Evolutionary conservation across 768 basidiomycete species (phyloP), one percentile per base, ranked within the genome.

Genomic region (Trametes villosa): DNA sequence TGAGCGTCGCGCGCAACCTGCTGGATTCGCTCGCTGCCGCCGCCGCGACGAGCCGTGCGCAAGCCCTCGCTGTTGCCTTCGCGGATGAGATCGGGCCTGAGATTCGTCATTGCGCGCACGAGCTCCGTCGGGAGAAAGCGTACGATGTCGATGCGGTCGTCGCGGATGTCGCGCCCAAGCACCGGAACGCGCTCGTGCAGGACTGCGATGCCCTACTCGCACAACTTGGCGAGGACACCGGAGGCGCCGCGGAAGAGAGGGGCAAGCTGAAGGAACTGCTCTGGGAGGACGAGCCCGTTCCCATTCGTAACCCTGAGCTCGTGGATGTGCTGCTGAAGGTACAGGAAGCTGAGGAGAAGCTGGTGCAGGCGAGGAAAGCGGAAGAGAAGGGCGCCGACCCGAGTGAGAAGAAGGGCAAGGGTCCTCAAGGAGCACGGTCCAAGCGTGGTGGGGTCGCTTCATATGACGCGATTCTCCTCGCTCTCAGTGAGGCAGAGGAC

Each of bases 31-130:
- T 96, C 36, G 84, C 88, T 0, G 75, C 74, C 11, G 69, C 78
- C 3, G 90, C 91, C 0, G 71, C 72, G n/a, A 89, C 88, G 17
- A 92, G 89, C 68, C 80, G 87, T 34, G 93, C 94, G 49, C 93
- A 96, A 74, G 96, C 96, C 1, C 81, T 98, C 9, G 91, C 93
- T 5, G 83, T 85, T 9, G 80, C 92, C 30, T 91, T 92, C 69
- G 83, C 88, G 6, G 96, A 98, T 69, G 89, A 91, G 67, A 85
- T 96, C 53, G 88, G 91, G 24, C 94, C 96, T 0, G 87, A 97
- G 72, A 94, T 98, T 54, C 81, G 96, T 45, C 89, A 95, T 74
- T 94, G 90, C 66, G 95, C 96, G 0, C 96, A 98, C 68, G 88
- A 94, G 68, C 79, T 96, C 15, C 92, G 94, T 1, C 79, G 86